Conservation (phyloP, 495 filamentous ascomycete genomes). For the Glarea lozoyensis region DNA sequence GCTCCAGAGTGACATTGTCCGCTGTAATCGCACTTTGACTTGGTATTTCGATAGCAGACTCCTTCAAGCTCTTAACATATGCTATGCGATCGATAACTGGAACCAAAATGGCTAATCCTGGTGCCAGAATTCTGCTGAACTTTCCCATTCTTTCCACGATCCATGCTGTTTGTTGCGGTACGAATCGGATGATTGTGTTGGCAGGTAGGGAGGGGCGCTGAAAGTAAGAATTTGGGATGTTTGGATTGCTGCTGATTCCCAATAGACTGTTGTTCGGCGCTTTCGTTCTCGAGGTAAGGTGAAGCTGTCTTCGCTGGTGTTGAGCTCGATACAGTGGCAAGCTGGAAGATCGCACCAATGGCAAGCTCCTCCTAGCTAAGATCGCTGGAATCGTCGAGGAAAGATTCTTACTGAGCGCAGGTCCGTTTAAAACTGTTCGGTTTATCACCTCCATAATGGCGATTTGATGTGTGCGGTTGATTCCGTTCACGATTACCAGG, state of each 20-base stretch:
- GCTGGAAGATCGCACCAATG: constrained; percentile 1
- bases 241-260: constrained; percentile 20
- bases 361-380: neutral
- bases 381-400: constrained; percentile 7
- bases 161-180: constrained; percentile 98
- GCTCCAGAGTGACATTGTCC: constrained; percentile 93
- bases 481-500: too few species aligned
- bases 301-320: too few species aligned
- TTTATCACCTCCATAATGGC: constrained; percentile 10
- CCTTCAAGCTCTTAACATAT: constrained; percentile 96
- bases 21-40: constrained; percentile 95
- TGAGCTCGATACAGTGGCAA: constrained; percentile 2
- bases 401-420: constrained; percentile 8
- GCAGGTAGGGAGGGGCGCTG: constrained; percentile 60
- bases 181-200: constrained; percentile 94
- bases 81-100: constrained; percentile 93
- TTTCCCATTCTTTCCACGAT: constrained; percentile 99
- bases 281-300: too few species aligned
- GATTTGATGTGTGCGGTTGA: too few species aligned
- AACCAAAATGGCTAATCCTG: constrained; percentile 80
- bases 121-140: constrained; percentile 84
- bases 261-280: constrained; percentile 15
- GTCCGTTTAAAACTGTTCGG: constrained; percentile 7
- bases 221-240: constrained; percentile 45
- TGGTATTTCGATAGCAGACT: constrained; percentile 91